These are phyloP conservation scores for Proliferodiscus dingleyae DNA, from an alignment of 2,329 filamentous ascomycete genomes.

Conservation along the genomic window DNA sequence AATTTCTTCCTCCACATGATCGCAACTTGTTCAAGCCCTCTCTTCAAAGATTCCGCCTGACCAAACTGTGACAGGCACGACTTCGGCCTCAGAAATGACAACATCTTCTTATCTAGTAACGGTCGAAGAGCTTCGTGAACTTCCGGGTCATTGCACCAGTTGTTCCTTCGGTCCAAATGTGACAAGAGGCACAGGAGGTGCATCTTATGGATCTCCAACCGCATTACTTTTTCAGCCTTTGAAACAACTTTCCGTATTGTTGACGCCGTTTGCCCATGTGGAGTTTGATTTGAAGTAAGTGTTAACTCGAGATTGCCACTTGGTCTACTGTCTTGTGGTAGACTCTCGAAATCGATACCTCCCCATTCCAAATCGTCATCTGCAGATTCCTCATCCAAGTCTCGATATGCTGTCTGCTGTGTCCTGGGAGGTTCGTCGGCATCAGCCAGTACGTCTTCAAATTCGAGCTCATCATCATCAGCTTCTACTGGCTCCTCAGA, in stretches of 20 bases:
- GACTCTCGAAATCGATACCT: slow-evolving; percentile 45
- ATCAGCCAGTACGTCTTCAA: slow-evolving; percentile 29
- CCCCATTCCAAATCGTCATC: slow-evolving; percentile 60
- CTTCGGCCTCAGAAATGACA: slow-evolving; percentile 64
- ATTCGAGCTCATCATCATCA: slow-evolving; percentile 26
- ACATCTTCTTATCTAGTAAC: slow-evolving; percentile 60
- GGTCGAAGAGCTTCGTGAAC: slow-evolving; percentile 63
- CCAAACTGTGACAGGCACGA: slow-evolving; percentile 67
- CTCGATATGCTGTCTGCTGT: slow-evolving; percentile 37
- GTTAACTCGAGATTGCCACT: slow-evolving; percentile 31
- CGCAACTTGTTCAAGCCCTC: slow-evolving; percentile 67
- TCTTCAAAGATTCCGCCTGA: slow-evolving; percentile 70
- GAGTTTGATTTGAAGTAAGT: slow-evolving; percentile 22
- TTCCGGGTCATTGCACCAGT: slow-evolving; percentile 77
- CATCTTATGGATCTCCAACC: slow-evolving; percentile 77
- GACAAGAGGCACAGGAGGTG: slow-evolving; percentile 80
- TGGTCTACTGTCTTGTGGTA: slow-evolving; percentile 26
- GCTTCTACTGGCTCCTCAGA: slow-evolving; percentile 15
- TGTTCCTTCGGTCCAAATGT: slow-evolving; percentile 72
- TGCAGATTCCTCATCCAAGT: slow-evolving; percentile 49
- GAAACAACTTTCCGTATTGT: slow-evolving; percentile 44
- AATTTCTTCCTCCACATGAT: slow-evolving; percentile 67
- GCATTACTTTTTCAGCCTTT: slow-evolving; percentile 48
- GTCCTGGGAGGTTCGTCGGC: slow-evolving; percentile 12
- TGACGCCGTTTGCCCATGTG: slow-evolving; percentile 10